Evolutionary conservation across 192 early-diverging fungal genomes (phyloP).

Genomic region (Pilobolus umbonatus): DNA sequence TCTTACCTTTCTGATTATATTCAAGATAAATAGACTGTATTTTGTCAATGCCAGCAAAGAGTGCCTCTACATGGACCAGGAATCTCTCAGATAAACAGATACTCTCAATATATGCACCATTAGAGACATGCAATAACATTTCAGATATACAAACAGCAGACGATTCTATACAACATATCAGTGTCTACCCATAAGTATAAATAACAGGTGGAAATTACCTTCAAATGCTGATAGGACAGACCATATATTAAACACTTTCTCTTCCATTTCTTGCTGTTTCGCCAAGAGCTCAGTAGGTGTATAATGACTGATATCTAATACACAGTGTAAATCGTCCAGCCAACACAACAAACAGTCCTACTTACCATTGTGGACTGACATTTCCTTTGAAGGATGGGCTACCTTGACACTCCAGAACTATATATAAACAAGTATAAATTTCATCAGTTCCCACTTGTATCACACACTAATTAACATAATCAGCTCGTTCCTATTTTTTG

Average conservation of each 20-base stretch:
- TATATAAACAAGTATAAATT: not conserved
- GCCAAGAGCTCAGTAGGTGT: constrained; percentile 21
- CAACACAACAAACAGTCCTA: no score
- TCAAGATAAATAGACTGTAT: constrained; percentile 10
- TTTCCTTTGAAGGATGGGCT: constrained; percentile 15
- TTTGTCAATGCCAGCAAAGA: constrained; percentile 83
- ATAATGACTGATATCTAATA: constrained; percentile 8
- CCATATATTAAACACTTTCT: constrained; percentile 88
- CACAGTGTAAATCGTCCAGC: no score
- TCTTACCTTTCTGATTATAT: constrained; percentile 21
- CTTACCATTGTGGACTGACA: no score
- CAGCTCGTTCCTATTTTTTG: not conserved
- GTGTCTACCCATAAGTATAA: not conserved
- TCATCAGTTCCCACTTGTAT: not conserved
- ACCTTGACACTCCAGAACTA: constrained; percentile 22
- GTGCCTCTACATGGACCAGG: constrained; percentile 86
- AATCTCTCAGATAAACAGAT: constrained; percentile 80
- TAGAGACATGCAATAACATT: constrained; percentile 88
- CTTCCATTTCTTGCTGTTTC: constrained; percentile 69
- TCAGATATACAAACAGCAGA: constrained; percentile 93
- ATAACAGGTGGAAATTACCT: constrained; percentile 21
- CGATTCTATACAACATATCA: constrained; percentile 53
- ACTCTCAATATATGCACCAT: constrained; percentile 76
- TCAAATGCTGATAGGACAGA: constrained; percentile 92
- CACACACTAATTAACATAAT: not conserved